phyloP scores from a whole-genome alignment of 108 stramenopile genomes.

The Nannochloropsis oceanica region DNA sequence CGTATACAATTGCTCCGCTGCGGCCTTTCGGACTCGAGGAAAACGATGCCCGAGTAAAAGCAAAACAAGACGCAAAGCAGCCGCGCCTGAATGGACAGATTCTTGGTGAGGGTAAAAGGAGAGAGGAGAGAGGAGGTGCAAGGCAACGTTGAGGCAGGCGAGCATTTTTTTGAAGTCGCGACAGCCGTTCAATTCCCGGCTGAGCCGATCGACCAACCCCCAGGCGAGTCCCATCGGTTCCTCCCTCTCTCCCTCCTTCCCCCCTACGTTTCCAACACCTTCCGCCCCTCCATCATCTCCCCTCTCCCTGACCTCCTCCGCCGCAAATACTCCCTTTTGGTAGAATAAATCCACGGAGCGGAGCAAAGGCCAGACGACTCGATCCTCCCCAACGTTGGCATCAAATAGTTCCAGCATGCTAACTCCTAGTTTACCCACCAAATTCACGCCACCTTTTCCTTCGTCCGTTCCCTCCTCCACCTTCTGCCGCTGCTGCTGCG shows the following conservation, averaged over 20 bases:
- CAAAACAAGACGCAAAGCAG: conserved; percentile 48
- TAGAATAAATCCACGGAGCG: conserved; percentile 14
- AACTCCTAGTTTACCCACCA: background rate
- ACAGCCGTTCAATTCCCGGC: conserved; percentile 46
- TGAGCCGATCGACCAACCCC: conserved; percentile 37
- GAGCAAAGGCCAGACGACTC: conserved; percentile 27
- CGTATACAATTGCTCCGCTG: conserved; percentile 72
- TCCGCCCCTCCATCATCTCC: conserved; percentile 34
- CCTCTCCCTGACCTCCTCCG: conserved; percentile 18
- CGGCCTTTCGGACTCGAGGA: conserved; percentile 62
- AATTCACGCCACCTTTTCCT: conserved; percentile 36
- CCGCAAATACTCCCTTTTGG: background rate
- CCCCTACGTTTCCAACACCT: too few species aligned
- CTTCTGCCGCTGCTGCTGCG: conserved; percentile 34
- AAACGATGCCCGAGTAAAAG: conserved; percentile 58
- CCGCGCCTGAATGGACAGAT: conserved; percentile 16
- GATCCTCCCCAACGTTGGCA: background rate
- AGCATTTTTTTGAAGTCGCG: conserved; percentile 54
- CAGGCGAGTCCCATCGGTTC: conserved; percentile 47
- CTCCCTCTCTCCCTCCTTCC: conserved; percentile 47
- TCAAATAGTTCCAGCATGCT: conserved; percentile 4
- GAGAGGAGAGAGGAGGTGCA: conserved; percentile 38
- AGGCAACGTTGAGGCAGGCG: conserved; percentile 44
- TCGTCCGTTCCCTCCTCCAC: conserved; percentile 28
- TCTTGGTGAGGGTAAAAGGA: background rate